These are phyloP conservation scores for Teratosphaeria nubilosa DNA, from an alignment of 2,329 filamentous ascomycete species.

Conservation along the genomic window DNA sequence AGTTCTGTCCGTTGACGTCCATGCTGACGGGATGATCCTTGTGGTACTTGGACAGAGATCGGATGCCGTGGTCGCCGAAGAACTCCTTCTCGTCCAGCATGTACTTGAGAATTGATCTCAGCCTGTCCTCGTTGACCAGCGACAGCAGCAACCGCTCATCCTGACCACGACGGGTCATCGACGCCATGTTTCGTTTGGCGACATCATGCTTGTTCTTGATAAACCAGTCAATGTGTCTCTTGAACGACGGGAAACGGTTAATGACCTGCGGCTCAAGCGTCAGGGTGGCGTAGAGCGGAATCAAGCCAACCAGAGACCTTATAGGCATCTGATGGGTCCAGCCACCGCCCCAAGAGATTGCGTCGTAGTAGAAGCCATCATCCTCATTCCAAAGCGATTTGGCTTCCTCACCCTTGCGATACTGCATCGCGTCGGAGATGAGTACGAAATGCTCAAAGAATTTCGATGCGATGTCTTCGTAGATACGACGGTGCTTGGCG, in stretches of 20 bases:
- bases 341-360: slow-evolving; percentile 89
- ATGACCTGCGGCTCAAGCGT: slow-evolving; percentile 91
- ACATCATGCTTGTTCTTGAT: slow-evolving; percentile 77
- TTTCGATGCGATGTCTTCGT: slow-evolving; percentile 94
- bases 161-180: slow-evolving; percentile 81
- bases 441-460: slow-evolving; percentile 99
- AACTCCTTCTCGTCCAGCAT: slow-evolving; percentile 96
- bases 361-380: slow-evolving; percentile 97
- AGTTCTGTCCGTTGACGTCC: slow-evolving; percentile 87
- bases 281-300: slow-evolving; percentile 83
- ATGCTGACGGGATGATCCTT: slow-evolving; percentile 85
- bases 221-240: slow-evolving; percentile 89
- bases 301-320: slow-evolving; percentile 82
- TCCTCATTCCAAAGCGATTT: slow-evolving; percentile 92
- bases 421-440: slow-evolving; percentile 91
- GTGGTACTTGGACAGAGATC: slow-evolving; percentile 85
- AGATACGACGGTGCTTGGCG: slow-evolving; percentile 87
- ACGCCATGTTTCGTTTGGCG: slow-evolving; percentile 88
- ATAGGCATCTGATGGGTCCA: slow-evolving; percentile 90
- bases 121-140: slow-evolving; percentile 84
- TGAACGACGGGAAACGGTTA: slow-evolving; percentile 84
- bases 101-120: slow-evolving; percentile 76
- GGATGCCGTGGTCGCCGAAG: slow-evolving; percentile 78
- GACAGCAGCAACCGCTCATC: slow-evolving; percentile 79
- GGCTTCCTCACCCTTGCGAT: slow-evolving; percentile 57